Conservation (phyloP, 164 flowering plant genomes). For the Magnolia sinica region DNA sequence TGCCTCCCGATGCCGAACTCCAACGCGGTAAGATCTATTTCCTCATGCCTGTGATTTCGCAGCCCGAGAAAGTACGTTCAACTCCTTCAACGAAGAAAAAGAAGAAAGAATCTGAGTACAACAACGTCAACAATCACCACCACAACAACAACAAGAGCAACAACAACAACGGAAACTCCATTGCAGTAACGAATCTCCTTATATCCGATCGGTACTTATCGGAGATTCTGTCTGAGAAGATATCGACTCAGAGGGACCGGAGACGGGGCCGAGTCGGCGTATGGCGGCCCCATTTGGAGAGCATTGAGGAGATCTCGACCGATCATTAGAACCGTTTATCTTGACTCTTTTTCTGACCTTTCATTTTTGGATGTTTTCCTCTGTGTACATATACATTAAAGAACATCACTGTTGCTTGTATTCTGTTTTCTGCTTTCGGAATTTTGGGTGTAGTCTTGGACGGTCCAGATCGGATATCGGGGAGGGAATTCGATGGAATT, state of each 20-base stretch:
- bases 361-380: constrained; percentile 2
- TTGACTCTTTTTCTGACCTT: constrained; percentile 1
- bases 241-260: constrained; percentile 58
- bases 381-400: not conserved
- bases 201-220: constrained; percentile 69
- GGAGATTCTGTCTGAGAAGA: constrained; percentile 74
- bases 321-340: constrained; percentile 24
- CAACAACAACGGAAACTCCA: not conserved
- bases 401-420: not conserved
- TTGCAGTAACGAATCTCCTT: constrained; percentile 27
- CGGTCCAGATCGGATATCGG: constrained; percentile 7
- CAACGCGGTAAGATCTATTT: constrained; percentile 93
- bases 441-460: constrained; percentile 2
- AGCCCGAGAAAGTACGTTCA: constrained; percentile 25
- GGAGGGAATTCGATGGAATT: constrained; percentile 2
- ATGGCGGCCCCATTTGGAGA: constrained; percentile 90
- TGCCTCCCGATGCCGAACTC: constrained; percentile 82
- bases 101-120: constrained; percentile 11
- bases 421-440: constrained; percentile 2
- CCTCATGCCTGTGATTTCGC: constrained; percentile 57
- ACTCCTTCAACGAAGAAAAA: constrained; percentile 31
- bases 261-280: constrained; percentile 75
- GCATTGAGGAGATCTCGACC: constrained; percentile 61
- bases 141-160: not conserved
- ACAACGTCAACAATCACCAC: not conserved